A percentile compares a stretch with the other conserved stretches of the same genome.
These are phyloP conservation scores for Tinospora cordifolia DNA, from an alignment of 164 flowering plant genomes.

Conservation along the genomic window DNA sequence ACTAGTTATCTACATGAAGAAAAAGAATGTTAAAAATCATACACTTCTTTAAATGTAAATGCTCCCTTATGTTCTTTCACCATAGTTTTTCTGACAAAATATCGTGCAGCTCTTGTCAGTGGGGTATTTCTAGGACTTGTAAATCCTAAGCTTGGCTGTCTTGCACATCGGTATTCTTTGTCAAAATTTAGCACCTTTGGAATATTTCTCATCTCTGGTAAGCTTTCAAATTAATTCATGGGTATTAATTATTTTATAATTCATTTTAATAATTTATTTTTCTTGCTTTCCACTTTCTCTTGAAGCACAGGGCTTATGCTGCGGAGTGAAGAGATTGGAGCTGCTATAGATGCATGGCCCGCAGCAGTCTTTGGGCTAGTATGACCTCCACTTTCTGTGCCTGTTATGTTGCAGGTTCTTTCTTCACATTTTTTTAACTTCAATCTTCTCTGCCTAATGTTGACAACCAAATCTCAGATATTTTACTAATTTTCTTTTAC, in stretches of 20 bases:
- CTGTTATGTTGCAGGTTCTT: constrained; percentile 31
- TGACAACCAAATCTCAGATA: not conserved
- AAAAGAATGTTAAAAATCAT: not conserved
- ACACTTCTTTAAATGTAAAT: not conserved
- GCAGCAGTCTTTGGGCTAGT: constrained; percentile 91
- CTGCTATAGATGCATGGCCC: constrained; percentile 84
- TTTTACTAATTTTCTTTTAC: no score
- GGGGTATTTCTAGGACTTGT: constrained; percentile 70
- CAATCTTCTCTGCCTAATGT: not conserved
- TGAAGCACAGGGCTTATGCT: constrained; percentile 59
- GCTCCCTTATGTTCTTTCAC: not conserved
- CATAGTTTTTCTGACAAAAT: not conserved
- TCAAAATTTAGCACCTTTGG: constrained; percentile 81
- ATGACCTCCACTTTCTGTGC: constrained; percentile 41
- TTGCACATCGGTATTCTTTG: constrained; percentile 56
- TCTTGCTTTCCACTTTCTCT: constrained; percentile 4
- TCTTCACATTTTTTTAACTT: not conserved
- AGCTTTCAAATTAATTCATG: constrained; percentile 1
- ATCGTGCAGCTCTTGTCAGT: constrained; percentile 72
- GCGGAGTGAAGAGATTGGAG: constrained; percentile 68
- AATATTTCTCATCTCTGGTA: constrained; percentile 83
- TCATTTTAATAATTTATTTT: not conserved
- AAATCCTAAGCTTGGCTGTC: constrained; percentile 75
- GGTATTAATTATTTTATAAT: not conserved
- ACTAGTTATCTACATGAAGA: not conserved